Evolutionary conservation across 768 basidiomycete genomes (phyloP).

Genomic region (Mycena floridula): DNA sequence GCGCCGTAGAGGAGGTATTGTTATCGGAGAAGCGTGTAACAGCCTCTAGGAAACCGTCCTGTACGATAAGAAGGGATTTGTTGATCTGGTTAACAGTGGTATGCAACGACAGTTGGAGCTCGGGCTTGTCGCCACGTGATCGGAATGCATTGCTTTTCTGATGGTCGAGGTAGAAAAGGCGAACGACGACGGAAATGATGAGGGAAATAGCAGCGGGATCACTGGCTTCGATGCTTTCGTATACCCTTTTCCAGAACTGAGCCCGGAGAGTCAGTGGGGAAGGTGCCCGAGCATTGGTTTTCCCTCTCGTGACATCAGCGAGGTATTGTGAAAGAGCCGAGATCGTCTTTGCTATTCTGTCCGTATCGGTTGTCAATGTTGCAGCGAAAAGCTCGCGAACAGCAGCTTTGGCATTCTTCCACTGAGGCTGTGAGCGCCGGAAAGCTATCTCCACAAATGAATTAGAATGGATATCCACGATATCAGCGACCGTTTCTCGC

Average conservation of each 20-base stretch:
- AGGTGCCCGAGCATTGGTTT: too few relatives aligned
- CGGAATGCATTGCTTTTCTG: slow-evolving; percentile 50
- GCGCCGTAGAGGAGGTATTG: slow-evolving; percentile 42
- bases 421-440: slow-evolving; percentile 24
- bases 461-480: slow-evolving; percentile 34
- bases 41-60: slow-evolving; percentile 55
- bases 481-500: too few relatives aligned
- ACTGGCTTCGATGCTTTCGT: slow-evolving; percentile 47
- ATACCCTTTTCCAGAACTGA: slow-evolving; percentile 66
- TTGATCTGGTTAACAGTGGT: slow-evolving; percentile 54
- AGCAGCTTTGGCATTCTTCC: slow-evolving; percentile 27
- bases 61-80: slow-evolving; percentile 46
- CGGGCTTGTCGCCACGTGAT: slow-evolving; percentile 24
- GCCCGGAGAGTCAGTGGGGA: slow-evolving; percentile 38
- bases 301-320: too few relatives aligned
- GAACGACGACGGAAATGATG: slow-evolving; percentile 52
- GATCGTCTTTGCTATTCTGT: slow-evolving; percentile 21
- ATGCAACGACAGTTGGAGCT: slow-evolving; percentile 10
- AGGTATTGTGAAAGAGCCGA: too few relatives aligned
- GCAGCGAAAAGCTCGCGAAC: slow-evolving; percentile 29
- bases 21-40: slow-evolving; percentile 64
- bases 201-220: slow-evolving; percentile 56
- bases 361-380: slow-evolving; percentile 25
- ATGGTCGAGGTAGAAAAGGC: slow-evolving; percentile 60
- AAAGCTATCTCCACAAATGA: slow-evolving; percentile 32